phyloP scores from a whole-genome alignment of 75 land plant species.

The Selaginella moellendorffii region DNA sequence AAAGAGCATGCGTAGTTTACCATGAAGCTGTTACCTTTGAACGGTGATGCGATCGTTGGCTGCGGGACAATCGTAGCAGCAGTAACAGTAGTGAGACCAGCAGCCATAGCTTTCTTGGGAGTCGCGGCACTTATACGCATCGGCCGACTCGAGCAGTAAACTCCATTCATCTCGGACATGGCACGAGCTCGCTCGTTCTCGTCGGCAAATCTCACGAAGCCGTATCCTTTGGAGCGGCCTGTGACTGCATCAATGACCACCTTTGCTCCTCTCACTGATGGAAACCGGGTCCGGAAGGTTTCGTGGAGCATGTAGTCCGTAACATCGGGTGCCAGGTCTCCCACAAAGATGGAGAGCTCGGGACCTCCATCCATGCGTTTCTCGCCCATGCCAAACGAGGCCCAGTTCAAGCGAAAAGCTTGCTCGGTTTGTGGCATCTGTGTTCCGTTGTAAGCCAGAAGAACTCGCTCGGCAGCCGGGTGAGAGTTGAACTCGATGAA shows the following conservation, averaged over 20 bases:
- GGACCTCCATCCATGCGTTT: slow-evolving; percentile 50
- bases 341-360: slow-evolving; percentile 80
- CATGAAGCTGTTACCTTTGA: too few species aligned
- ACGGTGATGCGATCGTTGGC: too few species aligned
- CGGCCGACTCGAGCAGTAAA: too few species aligned
- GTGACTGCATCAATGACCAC: slow-evolving; percentile 66
- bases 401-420: slow-evolving; percentile 78
- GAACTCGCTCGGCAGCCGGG: slow-evolving; percentile 61
- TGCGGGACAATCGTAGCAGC: too few species aligned
- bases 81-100: too few species aligned
- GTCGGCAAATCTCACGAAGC: slow-evolving; percentile 87
- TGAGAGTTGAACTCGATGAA: slow-evolving; percentile 69
- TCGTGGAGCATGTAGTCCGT: slow-evolving; percentile 73
- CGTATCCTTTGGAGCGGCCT: too few species aligned
- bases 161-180: too few species aligned
- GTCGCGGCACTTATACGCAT: slow-evolving; percentile 90
- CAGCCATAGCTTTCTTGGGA: slow-evolving; percentile 43
- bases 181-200: slow-evolving; percentile 64
- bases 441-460: slow-evolving; percentile 65
- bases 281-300: slow-evolving; percentile 51
- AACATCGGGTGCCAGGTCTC: slow-evolving; percentile 87
- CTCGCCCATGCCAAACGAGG: slow-evolving; percentile 61
- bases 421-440: slow-evolving; percentile 67
- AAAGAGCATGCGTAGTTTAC: too few species aligned
- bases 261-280: slow-evolving; percentile 84